Evolutionary conservation across 441 rosid genomes (phyloP), one percentile per base, ranked within the genome.

Genomic region (Melastoma candidum): DNA sequence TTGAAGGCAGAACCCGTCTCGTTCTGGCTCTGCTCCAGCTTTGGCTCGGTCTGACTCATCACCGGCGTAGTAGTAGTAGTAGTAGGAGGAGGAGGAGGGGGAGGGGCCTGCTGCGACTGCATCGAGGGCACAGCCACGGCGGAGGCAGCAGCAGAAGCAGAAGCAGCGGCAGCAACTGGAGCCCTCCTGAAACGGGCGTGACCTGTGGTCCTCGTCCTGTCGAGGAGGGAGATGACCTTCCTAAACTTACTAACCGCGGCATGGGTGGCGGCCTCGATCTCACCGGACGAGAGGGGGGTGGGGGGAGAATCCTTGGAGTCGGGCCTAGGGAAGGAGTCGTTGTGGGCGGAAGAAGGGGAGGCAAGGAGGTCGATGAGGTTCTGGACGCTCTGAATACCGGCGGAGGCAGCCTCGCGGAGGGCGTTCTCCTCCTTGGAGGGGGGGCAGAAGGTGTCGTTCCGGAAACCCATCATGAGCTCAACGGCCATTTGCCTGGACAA

Each of bases 341-440:
- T 10, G 17, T 9, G 26, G 50, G 50, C n/a, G 41, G 22, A 12
- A 11, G 54, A 2, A 0, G 54, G 11, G n/a, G 55, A 36, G 3
- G 77, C 71, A 12, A 83, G 66, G 43, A 90, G 55, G 48, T 77
- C 72, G 0, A 87, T 77, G 51, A 90, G 70, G 63, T 90, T 82
- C 51, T 84, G 92, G 2, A 87, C 94, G 63, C 87, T 81, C 59
- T 78, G 81, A 65, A 87, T 81, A 56, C 96, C 92, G 0, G 87
- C 87, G 22, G 84, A 56, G 0, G 90, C 85, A 0, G 95, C 97
- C 55, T 84, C 96, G 14, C 66, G 69, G 3, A 87, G 65, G 10
- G 89, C 77, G 7, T 43, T 68, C 51, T 88, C 87, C 57, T 88
- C 85, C 66, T 65, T 47, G 36, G 70, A 75, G 9, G n/a, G 60